phyloP scores from a whole-genome alignment of 495 filamentous ascomycete species.

The Penicillium turbatum region DNA sequence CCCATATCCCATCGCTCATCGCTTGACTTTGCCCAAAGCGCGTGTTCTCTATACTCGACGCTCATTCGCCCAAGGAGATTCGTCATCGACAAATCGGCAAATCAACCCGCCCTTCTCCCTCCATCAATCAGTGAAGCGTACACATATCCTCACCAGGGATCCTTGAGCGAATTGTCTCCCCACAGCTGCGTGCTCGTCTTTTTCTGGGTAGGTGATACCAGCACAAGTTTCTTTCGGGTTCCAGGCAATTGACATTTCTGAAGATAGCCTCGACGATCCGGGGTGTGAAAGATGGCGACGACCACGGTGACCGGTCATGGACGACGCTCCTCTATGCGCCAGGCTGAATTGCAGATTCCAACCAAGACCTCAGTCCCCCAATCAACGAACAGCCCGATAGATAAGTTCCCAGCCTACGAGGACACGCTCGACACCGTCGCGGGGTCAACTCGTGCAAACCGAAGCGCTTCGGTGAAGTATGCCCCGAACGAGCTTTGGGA shows the following conservation, averaged over 20 bases:
- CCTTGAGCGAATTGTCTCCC: not conserved
- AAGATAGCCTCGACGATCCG: not conserved
- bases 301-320: constrained; percentile 44
- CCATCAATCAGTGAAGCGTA: not conserved
- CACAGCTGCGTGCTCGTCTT: not conserved
- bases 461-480: constrained; percentile 33
- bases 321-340: constrained; percentile 42
- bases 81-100: constrained; percentile 31
- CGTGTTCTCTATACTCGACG: constrained; percentile 24
- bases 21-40: constrained; percentile 6
- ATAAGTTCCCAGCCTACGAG: constrained; percentile 43
- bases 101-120: constrained; percentile 1
- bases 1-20: not conserved
- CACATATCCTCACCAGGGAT: not conserved
- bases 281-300: constrained; percentile 35
- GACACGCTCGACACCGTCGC: constrained; percentile 33
- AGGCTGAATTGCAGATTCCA: constrained; percentile 35
- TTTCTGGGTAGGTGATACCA: constrained; percentile 9
- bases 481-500: constrained; percentile 35
- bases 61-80: constrained; percentile 34
- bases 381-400: constrained; percentile 37
- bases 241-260: constrained; percentile 4
- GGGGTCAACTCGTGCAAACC: constrained; percentile 21
- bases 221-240: not conserved
- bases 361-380: constrained; percentile 28